These are phyloP conservation scores for Pseudodiploospora longispora DNA, from an alignment of 2,329 filamentous ascomycete genomes.

Conservation along the genomic window DNA sequence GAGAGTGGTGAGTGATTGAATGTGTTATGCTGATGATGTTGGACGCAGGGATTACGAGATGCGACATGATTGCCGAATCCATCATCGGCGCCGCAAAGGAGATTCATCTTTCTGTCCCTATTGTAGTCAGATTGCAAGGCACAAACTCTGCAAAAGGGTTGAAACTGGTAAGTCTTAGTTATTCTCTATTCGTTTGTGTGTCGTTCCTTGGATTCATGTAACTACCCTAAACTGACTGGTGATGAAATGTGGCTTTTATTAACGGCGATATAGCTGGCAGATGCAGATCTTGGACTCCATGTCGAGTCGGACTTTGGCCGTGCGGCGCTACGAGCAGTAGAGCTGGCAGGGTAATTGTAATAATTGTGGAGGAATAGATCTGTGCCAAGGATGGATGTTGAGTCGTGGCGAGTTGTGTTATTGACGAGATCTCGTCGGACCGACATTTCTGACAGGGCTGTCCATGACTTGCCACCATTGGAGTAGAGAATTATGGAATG, in stretches of 20 bases:
- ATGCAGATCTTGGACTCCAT: slow-evolving; percentile 26
- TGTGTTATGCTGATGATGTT: neutral
- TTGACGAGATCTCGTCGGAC: too few relatives aligned
- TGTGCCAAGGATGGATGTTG: too few relatives aligned
- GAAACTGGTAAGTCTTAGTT: slow-evolving; percentile 26
- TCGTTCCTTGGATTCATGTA: too few relatives aligned
- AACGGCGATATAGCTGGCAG: slow-evolving; percentile 21
- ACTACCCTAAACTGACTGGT: too few relatives aligned
- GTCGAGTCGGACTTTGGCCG: slow-evolving; percentile 32
- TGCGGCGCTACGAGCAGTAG: slow-evolving; percentile 25
- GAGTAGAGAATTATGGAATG: too few relatives aligned
- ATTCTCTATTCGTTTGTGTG: neutral
- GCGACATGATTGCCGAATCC: slow-evolving; percentile 44
- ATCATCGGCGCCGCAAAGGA: slow-evolving; percentile 34
- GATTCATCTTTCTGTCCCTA: slow-evolving; percentile 31
- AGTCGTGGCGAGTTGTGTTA: too few relatives aligned
- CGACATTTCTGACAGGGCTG: too few relatives aligned
- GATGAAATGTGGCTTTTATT: neutral
- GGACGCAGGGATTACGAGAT: slow-evolving; percentile 34
- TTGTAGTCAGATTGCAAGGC: slow-evolving; percentile 39
- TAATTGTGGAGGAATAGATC: too few relatives aligned
- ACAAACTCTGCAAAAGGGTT: slow-evolving; percentile 36
- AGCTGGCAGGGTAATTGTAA: slow-evolving; percentile 14
- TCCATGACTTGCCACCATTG: too few relatives aligned
- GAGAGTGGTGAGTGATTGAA: neutral